phyloP scores from a whole-genome alignment of 352 stramenopile species.

The Phytophthora pinifolia region DNA sequence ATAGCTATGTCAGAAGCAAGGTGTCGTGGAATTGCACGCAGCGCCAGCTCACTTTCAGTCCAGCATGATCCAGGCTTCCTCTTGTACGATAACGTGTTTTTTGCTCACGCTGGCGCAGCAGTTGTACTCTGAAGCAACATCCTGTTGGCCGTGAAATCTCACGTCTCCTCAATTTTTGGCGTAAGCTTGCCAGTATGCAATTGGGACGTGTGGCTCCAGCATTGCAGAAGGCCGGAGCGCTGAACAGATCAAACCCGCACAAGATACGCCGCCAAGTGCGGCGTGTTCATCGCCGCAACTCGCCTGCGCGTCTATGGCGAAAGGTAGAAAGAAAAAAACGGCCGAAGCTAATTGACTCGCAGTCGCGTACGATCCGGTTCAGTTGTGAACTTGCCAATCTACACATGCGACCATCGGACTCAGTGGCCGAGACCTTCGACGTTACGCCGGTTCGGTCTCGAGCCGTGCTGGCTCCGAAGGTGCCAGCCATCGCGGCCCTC shows the following conservation, averaged over 20 bases:
- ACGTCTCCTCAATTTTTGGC: too few relatives aligned
- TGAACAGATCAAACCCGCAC: too few relatives aligned
- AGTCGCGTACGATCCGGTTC: neutral
- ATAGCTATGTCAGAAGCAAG: too few relatives aligned
- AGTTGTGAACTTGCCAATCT: conserved; percentile 4
- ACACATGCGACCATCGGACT: conserved; percentile 12
- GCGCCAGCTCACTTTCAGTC: neutral
- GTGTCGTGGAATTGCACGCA: conserved; percentile 1
- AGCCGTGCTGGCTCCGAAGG: conserved; percentile 13
- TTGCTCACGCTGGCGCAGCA: too few relatives aligned
- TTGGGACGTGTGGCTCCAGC: too few relatives aligned
- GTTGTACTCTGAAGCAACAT: too few relatives aligned
- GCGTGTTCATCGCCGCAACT: neutral
- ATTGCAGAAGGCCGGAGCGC: too few relatives aligned
- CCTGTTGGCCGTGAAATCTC: too few relatives aligned
- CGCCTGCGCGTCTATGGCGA: conserved; percentile 5
- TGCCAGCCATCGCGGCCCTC: conserved; percentile 20
- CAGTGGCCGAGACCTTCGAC: conserved; percentile 18
- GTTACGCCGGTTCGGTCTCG: conserved; percentile 20
- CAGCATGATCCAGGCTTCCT: too few relatives aligned
- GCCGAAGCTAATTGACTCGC: conserved; percentile 23
- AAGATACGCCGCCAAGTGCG: neutral
- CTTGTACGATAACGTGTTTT: too few relatives aligned
- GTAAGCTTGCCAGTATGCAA: too few relatives aligned
- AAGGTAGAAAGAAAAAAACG: conserved; percentile 13